Base-by-base conservation (phyloP, 2,329 filamentous ascomycete genomes). In the Colletotrichum sidae region DNA sequence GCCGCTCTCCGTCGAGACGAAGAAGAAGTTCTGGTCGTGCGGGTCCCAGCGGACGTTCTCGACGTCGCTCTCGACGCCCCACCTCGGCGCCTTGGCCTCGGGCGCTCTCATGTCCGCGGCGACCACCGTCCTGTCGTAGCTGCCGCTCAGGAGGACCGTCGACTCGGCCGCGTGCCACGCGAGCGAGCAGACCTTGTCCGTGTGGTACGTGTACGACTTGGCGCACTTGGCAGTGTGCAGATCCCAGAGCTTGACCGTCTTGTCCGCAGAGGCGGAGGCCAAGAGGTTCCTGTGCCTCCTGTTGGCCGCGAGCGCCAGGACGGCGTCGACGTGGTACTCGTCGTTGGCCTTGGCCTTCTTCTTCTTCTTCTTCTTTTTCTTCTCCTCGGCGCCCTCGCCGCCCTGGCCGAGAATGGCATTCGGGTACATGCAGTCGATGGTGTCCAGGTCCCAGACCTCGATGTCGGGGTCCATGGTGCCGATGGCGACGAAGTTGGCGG, bases 391-490 rank as follows among this genome's bases (percentile, higher is more conserved):
- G 13, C 81, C 81, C 50, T 84, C 82, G 42, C 83, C 83, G 60
- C 87, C 89, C 74, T 95, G 92, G 9, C 96, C 96, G 6, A 99
- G 88, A 69, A 99, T 96, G 9, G 95, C 94, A 75, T 97, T 97
- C 25, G 96, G 96, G 75, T 97, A 99, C 92, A 99, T 97, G 88
- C 92, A 92, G 81, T 99, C 96, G 56, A 99, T 89, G 8, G 94
- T 91, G 76, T 99, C 96, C 57, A 99, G 84, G 75, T 99, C 94
- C 96, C 96, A 99, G 58, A 99, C 90, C 82, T 99, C 96, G 71
- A 99, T 99, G 74, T 99, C 96, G 2, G 96, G 95, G 75, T 98
- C 95, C 89, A 98, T 97, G 5, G 96, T 98, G 62, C 94, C 96
- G 42, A 99, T 88, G 6, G 96, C 96, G 25, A 97, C 94, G 71